Conservation (phyloP, 129 eudicot genomes). For the Artemisia tridentata region DNA sequence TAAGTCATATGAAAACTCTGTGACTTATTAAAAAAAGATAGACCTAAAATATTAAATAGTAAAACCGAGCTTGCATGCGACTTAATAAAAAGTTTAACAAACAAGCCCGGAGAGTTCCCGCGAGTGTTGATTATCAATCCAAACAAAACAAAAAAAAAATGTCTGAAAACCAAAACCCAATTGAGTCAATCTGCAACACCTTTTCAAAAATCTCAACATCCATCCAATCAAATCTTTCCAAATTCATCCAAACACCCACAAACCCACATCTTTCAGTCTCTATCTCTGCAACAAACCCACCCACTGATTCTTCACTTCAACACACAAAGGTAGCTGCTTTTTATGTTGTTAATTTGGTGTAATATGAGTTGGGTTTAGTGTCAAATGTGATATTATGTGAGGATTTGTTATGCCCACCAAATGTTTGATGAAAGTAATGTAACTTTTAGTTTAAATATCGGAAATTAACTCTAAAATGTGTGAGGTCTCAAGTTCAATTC, state of each 20-base stretch:
- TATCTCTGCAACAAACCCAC: slow-evolving; percentile 16
- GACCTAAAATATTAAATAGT: too few relatives aligned
- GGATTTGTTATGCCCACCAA: slow-evolving; percentile 17
- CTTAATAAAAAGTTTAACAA: too few relatives aligned
- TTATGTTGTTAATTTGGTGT: neutral
- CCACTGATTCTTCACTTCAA: slow-evolving; percentile 20
- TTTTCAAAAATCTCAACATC: slow-evolving; percentile 46
- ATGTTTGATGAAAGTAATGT: neutral
- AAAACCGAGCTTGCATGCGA: too few relatives aligned
- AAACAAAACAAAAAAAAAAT: slow-evolving; percentile 35
- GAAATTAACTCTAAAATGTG: too few relatives aligned
- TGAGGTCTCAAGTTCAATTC: too few relatives aligned
- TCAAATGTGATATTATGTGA: too few relatives aligned
- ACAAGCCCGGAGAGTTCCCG: neutral
- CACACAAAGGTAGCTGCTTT: slow-evolving; percentile 44
- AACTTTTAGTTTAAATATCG: too few relatives aligned
- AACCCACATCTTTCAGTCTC: slow-evolving; percentile 27
- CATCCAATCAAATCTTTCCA: slow-evolving; percentile 56
- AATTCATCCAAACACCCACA: slow-evolving; percentile 31
- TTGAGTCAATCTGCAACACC: slow-evolving; percentile 49
- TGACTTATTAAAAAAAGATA: too few relatives aligned
- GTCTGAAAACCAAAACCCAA: slow-evolving; percentile 92
- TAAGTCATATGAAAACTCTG: too few relatives aligned
- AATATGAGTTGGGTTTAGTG: neutral
- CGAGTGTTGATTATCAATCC: neutral